These are phyloP conservation scores for Pholiota microspora DNA, from an alignment of 768 basidiomycete species.

Conservation along the genomic window DNA sequence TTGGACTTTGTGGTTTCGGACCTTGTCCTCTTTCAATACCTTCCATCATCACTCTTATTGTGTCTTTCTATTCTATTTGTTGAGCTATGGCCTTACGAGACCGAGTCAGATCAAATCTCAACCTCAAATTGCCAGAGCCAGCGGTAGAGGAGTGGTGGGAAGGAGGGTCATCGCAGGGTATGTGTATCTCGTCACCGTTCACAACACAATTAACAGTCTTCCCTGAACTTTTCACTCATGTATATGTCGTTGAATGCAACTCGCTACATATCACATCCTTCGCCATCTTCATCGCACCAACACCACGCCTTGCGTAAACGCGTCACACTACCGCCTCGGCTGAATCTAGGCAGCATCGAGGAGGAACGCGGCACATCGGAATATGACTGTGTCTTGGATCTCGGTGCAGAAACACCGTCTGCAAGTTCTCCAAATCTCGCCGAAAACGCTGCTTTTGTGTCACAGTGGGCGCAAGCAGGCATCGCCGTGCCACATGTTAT, in stretches of 20 bases:
- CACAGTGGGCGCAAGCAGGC: constrained; percentile 23
- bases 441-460: constrained; percentile 17
- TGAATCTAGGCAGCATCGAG: constrained; percentile 22
- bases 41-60: neutral
- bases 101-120: constrained; percentile 16
- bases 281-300: neutral
- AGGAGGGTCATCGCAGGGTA: constrained; percentile 21
- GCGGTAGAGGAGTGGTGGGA: constrained; percentile 24
- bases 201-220: neutral
- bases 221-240: neutral
- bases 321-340: constrained; percentile 11
- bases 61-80: constrained; percentile 13
- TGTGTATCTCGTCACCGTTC: neutral
- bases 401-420: constrained; percentile 25
- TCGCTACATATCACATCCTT: too few species aligned
- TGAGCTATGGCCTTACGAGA: constrained; percentile 16
- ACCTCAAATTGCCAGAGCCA: constrained; percentile 11
- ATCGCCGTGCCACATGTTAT: constrained; percentile 16
- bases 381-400: constrained; percentile 22
- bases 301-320: constrained; percentile 10
- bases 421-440: constrained; percentile 16
- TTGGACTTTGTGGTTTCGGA: neutral
- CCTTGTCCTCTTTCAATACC: neutral
- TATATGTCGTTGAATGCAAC: too few species aligned
- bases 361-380: constrained; percentile 22